Evolutionary conservation across 176 grass and related monocot species (phyloP), one percentile per base, ranked within the genome.

Genomic region (Tillandsia leiboldiana): DNA sequence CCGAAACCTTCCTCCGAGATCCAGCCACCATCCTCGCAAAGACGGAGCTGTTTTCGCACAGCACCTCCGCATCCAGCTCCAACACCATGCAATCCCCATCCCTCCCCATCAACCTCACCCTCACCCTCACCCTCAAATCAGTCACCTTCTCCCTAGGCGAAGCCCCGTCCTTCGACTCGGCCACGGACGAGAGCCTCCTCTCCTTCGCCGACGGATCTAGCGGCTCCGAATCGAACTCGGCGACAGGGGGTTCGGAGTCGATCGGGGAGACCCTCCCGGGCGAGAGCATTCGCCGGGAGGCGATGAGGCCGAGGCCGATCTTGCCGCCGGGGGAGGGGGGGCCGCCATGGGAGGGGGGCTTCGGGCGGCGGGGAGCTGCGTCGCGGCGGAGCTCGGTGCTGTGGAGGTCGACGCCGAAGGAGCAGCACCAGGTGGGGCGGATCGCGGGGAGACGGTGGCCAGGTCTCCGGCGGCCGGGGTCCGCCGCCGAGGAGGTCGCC

Each of bases 341-440:
- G 33, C 33, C 33, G 4, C 33, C 33, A 42, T 42, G 4, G 33
- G 33, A 42, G 84, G 79, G 15, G 83, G 33, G 82, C 69, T 80
- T 62, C 80, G 15, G 73, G 71, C 18, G 75, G 74, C 12, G 57
- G 80, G 20, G 74, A 65, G 53, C 33, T 42, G 5, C 33, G 33
- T 3, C 33, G 33, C 3, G 33, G 33, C 33, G 33, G 33, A 42
- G 33, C 33, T 42, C 56, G 17, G 56, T 20, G 65, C 26, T 22
- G 12, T 80, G 78, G 6, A 83, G 83, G 26, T 83, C 86, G 57
- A 93, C 70, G 75, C 73, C 80, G 28, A 86, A 86, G 64, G 90
- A 93, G 77, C 86, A 93, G 57, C 86, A 93, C 90, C 90, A 93
- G 1, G 90, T 80, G 51, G 78, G 80, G 27, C 74, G 86, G 3